These are phyloP conservation scores for Aspergillus panamensis DNA, from an alignment of 495 filamentous ascomycete species.

Conservation along the genomic window DNA sequence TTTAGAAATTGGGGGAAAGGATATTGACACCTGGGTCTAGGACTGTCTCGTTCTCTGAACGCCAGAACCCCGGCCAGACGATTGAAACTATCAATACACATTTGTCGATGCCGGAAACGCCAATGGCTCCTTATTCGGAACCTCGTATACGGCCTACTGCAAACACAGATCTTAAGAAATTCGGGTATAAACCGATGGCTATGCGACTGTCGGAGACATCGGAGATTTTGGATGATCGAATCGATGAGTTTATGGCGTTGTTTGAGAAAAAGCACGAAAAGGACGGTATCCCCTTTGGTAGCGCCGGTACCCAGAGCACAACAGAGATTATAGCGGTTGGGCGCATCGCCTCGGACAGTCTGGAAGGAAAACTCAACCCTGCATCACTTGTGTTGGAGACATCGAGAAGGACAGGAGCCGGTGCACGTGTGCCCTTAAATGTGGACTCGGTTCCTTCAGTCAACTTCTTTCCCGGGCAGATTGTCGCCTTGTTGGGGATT, in stretches of 20 bases:
- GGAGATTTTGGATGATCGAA: constrained; percentile 89
- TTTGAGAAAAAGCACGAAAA: constrained; percentile 73
- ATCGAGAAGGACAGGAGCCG: constrained; percentile 78
- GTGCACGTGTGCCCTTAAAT: constrained; percentile 74
- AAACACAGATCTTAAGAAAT: constrained; percentile 82
- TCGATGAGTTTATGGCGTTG: constrained; percentile 75
- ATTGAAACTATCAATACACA: constrained; percentile 80
- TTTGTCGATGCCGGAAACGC: constrained; percentile 62
- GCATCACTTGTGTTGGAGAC: constrained; percentile 85
- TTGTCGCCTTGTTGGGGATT: constrained; percentile 79
- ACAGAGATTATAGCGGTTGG: constrained; percentile 87
- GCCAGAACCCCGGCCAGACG: constrained; percentile 72
- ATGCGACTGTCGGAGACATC: constrained; percentile 92
- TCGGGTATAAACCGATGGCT: constrained; percentile 84
- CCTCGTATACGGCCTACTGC: constrained; percentile 76
- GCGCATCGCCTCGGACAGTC: constrained; percentile 79
- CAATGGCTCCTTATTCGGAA: constrained; percentile 67
- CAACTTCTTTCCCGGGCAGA: constrained; percentile 93
- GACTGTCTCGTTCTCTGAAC: constrained; percentile 61
- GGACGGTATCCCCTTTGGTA: constrained; percentile 80
- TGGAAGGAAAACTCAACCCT: constrained; percentile 77
- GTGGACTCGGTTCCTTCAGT: constrained; percentile 62
- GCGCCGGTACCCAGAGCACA: constrained; percentile 76
- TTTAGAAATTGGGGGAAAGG: neutral
- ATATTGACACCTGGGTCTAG: constrained; percentile 33